phyloP scores from a whole-genome alignment of 2,329 filamentous ascomycete genomes.

The Colletotrichum phormii region DNA sequence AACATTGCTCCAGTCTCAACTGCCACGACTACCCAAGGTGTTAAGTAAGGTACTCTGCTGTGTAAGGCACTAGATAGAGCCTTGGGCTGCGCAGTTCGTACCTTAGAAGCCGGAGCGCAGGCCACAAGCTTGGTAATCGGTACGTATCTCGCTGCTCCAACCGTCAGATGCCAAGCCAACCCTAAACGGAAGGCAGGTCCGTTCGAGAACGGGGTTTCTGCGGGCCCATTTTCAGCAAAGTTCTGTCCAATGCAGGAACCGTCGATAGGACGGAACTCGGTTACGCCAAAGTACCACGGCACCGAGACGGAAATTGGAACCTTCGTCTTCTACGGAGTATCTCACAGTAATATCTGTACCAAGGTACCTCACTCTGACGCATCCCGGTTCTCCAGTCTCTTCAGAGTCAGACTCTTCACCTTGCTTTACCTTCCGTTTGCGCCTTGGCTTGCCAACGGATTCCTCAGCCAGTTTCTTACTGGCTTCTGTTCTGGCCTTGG shows the following conservation, averaged over 20 bases:
- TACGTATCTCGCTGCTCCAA: not conserved
- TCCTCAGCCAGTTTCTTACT: slow-evolving; percentile 6
- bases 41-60: too few relatives aligned
- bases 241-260: slow-evolving; percentile 13
- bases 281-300: not conserved
- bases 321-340: not conserved
- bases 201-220: slow-evolving; percentile 10
- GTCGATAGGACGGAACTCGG: not conserved
- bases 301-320: not conserved
- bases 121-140: not conserved
- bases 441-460: slow-evolving; percentile 8
- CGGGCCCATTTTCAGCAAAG: slow-evolving; percentile 10
- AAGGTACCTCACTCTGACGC: not conserved
- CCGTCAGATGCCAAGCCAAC: not conserved
- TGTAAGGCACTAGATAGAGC: too few relatives aligned
- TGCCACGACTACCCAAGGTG: not conserved
- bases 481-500: not conserved
- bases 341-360: too few relatives aligned
- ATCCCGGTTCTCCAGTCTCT: slow-evolving; percentile 1
- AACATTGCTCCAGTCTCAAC: not conserved
- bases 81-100: not conserved
- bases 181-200: slow-evolving; percentile 21
- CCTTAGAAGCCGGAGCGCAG: not conserved
- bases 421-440: not conserved
- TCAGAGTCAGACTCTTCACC: not conserved